Evolutionary conservation across 768 basidiomycete species (phyloP).

Genomic region (Pulveroboletus ravenelii): DNA sequence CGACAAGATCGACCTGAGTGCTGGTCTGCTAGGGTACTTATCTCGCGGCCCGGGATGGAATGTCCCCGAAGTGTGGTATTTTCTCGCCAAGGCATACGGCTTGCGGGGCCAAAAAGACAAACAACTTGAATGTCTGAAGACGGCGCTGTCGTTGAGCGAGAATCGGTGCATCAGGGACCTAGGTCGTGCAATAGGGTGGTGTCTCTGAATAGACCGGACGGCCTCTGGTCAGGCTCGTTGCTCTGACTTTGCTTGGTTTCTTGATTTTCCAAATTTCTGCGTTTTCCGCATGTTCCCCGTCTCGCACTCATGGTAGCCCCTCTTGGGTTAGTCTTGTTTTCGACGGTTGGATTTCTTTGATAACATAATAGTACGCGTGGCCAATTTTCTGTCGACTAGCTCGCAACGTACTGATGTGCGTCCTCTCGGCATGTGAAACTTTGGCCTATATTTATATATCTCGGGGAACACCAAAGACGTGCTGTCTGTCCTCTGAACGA

Average conservation of each 20-base stretch:
- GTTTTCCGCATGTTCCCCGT: no score
- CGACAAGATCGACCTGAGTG: conserved; percentile 73
- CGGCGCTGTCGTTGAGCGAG: conserved; percentile 63
- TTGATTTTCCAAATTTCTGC: background rate
- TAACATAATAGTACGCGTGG: background rate
- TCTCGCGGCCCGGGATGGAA: conserved; percentile 86
- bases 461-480: no score
- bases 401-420: no score
- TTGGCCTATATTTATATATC: background rate
- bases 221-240: background rate
- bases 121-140: conserved; percentile 69
- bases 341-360: background rate
- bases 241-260: background rate
- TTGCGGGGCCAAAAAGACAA: conserved; percentile 65
- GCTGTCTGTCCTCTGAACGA: no score
- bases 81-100: conserved; percentile 76
- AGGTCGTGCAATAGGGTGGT: conserved; percentile 62
- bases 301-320: background rate
- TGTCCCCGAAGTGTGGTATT: conserved; percentile 92
- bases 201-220: conserved; percentile 35
- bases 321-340: background rate
- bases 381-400: background rate
- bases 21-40: conserved; percentile 70
- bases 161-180: conserved; percentile 60
- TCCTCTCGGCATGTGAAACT: no score